These are phyloP conservation scores for Lolium multiflorum DNA, from an alignment of 176 grass and related monocot genomes.

Conservation along the genomic window DNA sequence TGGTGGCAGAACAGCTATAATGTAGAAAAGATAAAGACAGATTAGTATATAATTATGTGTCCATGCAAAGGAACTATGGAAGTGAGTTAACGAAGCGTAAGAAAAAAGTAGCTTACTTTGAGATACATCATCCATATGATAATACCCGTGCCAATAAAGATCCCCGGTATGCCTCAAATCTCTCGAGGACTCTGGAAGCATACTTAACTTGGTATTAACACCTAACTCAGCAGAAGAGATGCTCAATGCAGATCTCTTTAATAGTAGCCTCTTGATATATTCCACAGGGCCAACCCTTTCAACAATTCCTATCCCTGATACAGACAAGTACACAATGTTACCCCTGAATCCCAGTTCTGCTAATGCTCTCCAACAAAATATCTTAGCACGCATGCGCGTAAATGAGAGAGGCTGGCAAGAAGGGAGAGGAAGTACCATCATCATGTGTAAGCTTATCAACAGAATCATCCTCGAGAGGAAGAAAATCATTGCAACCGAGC, in stretches of 20 bases:
- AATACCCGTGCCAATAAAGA: neutral
- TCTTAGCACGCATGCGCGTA: neutral
- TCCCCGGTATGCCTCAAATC: neutral
- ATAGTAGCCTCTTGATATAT: conserved; percentile 2
- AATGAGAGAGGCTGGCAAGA: neutral
- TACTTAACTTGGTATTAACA: neutral
- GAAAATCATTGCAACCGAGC: neutral
- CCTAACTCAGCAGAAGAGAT: conserved; percentile 14
- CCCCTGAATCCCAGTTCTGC: neutral
- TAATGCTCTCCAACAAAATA: neutral
- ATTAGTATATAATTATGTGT: neutral
- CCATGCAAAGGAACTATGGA: neutral
- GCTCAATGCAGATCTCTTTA: neutral
- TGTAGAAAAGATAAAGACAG: neutral
- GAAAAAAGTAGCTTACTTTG: neutral
- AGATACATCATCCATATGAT: neutral
- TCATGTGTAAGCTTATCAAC: neutral
- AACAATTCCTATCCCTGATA: conserved; percentile 5
- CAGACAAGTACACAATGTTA: conserved; percentile 6
- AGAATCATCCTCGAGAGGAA: conserved; percentile 4
- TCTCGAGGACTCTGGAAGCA: neutral
- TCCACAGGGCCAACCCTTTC: neutral
- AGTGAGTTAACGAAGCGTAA: neutral
- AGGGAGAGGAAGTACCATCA: conserved; percentile 19
- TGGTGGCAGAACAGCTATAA: conserved; percentile 13